phyloP scores from a whole-genome alignment of 192 early-diverging fungal species.

The Phlyctochytrium arcticum region DNA sequence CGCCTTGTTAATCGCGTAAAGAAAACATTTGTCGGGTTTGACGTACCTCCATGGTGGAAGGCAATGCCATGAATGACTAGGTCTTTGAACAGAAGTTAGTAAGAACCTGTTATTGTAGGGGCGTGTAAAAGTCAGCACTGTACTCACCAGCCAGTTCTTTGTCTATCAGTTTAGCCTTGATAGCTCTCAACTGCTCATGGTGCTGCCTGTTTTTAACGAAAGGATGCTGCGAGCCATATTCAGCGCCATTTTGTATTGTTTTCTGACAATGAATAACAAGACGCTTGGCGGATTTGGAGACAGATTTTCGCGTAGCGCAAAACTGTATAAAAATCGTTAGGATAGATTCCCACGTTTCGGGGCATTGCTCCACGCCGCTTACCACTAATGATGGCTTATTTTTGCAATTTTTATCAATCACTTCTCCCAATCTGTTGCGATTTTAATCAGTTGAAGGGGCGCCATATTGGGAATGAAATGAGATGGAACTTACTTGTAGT shows the following conservation, averaged over 20 bases:
- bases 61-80: slow-evolving; percentile 56
- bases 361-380: too few relatives aligned
- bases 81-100: slow-evolving; percentile 26
- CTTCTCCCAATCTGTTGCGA: slow-evolving; percentile 29
- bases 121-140: too few relatives aligned
- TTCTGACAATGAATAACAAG: slow-evolving; percentile 23
- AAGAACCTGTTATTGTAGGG: neutral
- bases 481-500: slow-evolving; percentile 40
- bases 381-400: slow-evolving; percentile 46
- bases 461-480: neutral
- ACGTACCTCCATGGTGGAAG: slow-evolving; percentile 62
- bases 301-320: slow-evolving; percentile 46
- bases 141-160: slow-evolving; percentile 38
- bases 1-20: too few relatives aligned
- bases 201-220: slow-evolving; percentile 32
- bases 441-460: neutral
- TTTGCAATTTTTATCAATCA: slow-evolving; percentile 31
- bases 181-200: slow-evolving; percentile 15
- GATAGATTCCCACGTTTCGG: too few relatives aligned
- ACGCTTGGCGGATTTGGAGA: slow-evolving; percentile 30
- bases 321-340: too few relatives aligned
- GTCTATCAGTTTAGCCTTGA: slow-evolving; percentile 29
- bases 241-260: neutral
- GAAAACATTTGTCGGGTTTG: neutral
- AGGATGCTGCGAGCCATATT: slow-evolving; percentile 24